Evolutionary conservation across 1,139 yeast species (phyloP).

Genomic region (Debaryomyces robertsiae): DNA sequence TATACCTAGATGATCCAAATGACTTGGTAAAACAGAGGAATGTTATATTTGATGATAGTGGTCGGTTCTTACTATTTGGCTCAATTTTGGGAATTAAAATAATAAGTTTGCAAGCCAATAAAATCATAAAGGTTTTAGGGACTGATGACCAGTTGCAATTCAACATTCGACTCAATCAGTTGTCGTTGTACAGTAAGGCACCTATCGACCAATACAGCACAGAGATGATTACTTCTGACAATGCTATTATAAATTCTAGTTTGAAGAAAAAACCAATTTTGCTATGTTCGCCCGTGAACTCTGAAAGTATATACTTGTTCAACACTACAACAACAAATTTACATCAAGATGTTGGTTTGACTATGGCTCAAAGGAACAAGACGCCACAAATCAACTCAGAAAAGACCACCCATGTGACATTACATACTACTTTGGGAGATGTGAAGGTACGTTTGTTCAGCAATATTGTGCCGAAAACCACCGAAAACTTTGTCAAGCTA

Average conservation of each 20-base stretch:
- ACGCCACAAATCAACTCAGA: background rate
- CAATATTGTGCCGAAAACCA: constrained; percentile 16
- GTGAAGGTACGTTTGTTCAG: constrained; percentile 28
- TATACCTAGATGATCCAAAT: constrained; percentile 16
- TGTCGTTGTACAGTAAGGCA: constrained; percentile 18
- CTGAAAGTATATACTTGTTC: constrained; percentile 36
- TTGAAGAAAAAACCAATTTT: constrained; percentile 33
- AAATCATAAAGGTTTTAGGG: constrained; percentile 31
- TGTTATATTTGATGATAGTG: constrained; percentile 35
- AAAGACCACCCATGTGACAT: constrained; percentile 20
- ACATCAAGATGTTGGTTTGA: constrained; percentile 18
- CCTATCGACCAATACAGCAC: constrained; percentile 24
- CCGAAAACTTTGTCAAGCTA: constrained; percentile 44
- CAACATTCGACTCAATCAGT: constrained; percentile 24
- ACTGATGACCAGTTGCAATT: constrained; percentile 31
- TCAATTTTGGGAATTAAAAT: constrained; percentile 37
- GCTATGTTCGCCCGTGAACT: constrained; percentile 32
- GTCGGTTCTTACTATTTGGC: constrained; percentile 35
- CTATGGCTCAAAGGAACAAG: constrained; percentile 12
- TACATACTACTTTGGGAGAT: constrained; percentile 53
- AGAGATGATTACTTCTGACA: constrained; percentile 40
- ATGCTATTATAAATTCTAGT: constrained; percentile 37
- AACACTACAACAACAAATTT: constrained; percentile 24
- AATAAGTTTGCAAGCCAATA: constrained; percentile 31
- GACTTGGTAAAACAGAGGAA: constrained; percentile 14